Base-by-base conservation (phyloP, 2,329 filamentous ascomycete species). In the Sporothrix brunneoviolacea region DNA sequence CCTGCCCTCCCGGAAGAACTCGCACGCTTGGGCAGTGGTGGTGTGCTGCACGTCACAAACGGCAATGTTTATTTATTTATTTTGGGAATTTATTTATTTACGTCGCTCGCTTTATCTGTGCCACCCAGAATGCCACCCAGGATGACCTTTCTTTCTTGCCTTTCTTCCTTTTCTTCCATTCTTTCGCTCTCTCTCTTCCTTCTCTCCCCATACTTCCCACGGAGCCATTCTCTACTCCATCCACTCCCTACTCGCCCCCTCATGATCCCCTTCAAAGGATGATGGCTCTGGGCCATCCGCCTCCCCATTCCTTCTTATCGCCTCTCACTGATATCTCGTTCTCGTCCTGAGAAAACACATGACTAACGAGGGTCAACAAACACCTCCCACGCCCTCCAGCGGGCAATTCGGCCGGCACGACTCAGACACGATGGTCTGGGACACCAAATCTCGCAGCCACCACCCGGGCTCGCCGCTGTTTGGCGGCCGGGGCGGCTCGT, bases 231-330 rank as follows among this genome's bases (percentile, higher is more conserved):
- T 41, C 46, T 35, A 35, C 19, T 28, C 46, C 18, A 7, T 28
- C n/a, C 28, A 21, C 9, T 18, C 28, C 8, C 41, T 16, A 24
- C 19, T 36, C 32, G 28, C 47, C 33, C 24, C 32, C 13, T 19
- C 50, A 52, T 48, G 50, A 38, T 41, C 35, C 24, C 24, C 24
- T 27, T 16, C 45, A 36, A 45, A 45, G 47, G 19, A 43, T 49
- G 50, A 52, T 48, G 50, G 50, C 50, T 45, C 15, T 13, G 19
- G 9, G 50, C 50, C 50, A 52, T 53, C 32, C 42, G 37, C 41
- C 32, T 38, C 16, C 28, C 44, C 47, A 21, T 53, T 38, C 36
- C 32, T 24, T 35, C 32, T 10, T 18, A 15, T 15, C 27, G 24
- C 22, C 42, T 24, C 27, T 8, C 18, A 24, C 41, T 32, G 7